phyloP scores from a whole-genome alignment of 208 protist genomes.

The Acanthamoeba royreba region DNA sequence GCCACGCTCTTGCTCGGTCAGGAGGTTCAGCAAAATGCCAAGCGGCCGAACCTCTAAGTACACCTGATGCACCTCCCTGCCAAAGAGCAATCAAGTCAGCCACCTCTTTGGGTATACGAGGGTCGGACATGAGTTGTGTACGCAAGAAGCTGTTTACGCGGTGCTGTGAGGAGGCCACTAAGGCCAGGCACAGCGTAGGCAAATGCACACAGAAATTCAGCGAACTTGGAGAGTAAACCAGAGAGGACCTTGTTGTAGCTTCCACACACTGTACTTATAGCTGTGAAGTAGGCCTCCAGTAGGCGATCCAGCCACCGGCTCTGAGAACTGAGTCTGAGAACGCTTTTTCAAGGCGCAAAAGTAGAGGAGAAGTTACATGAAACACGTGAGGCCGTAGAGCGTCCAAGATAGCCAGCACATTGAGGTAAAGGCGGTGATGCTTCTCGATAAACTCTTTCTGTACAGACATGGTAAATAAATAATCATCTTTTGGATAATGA shows the following conservation, averaged over 20 bases:
- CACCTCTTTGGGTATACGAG: neutral
- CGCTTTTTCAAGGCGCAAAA: no score
- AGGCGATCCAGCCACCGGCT: neutral
- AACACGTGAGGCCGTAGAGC: neutral
- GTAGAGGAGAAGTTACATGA: neutral
- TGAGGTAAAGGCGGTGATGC: neutral
- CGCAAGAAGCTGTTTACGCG: neutral
- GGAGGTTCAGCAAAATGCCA: neutral
- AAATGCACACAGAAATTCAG: neutral
- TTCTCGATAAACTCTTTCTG: constrained; percentile 24
- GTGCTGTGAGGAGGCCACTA: neutral
- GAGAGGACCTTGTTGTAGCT: neutral
- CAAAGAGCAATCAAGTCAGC: neutral
- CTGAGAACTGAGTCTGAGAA: no score
- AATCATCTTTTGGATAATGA: neutral
- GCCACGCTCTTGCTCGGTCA: neutral
- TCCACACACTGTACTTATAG: neutral
- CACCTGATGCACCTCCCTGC: neutral
- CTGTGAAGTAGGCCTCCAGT: neutral
- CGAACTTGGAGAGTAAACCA: neutral
- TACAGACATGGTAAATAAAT: neutral
- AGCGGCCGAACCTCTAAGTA: neutral
- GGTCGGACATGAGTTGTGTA: neutral
- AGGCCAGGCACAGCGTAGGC: neutral
- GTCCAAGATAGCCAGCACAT: neutral